Evolutionary conservation across 2,329 filamentous ascomycete genomes (phyloP), one percentile per base, ranked within the genome.

Genomic region (Alternaria ventricosa): DNA sequence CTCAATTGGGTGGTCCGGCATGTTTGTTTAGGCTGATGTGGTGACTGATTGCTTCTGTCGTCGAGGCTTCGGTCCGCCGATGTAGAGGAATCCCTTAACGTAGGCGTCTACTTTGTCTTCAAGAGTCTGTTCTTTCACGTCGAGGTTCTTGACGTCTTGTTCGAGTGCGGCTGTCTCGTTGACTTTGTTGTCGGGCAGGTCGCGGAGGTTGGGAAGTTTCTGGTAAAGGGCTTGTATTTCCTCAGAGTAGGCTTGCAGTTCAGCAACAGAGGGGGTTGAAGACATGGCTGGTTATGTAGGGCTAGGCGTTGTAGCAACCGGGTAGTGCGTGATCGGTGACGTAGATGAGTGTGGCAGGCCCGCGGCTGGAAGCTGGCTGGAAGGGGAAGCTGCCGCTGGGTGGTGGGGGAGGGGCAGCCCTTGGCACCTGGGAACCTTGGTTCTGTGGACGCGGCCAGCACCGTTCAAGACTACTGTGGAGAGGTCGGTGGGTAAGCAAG

Each of bases 1-100:
- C 70, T 83, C 80, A 67, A 78, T 76, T 56, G 79, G 78, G 67
- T 80, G 79, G 66, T 78, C 76, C 59, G 82, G 81, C 81, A 83
- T 83, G 30, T 50, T 66, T 78, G 73, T 56, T 61, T 74, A 30
- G 22, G 62, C 57, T 60, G 67, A 45, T 60, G 64, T 25, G 25
- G 20, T 53, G n/a, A 47, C 30, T 55, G 47, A 6, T 53, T 54
- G 58, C 30, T 66, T 61, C 22, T 60, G 28, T 53, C 53, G 60
- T 25, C 20, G 46, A 27, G 36, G 15, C 18, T 5, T 30, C 12
- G 57, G 36, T 13, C 55, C 66, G 44, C 63, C 64, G 25, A 64
- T 64, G 36, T 68, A 44, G 1, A 64, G 47, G 20, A 70, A 68
- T 23, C 57, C 57, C 49, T 33, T 36, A n/a, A 41, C 43, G 45